Base-by-base conservation (phyloP, 176 grass and related monocot genomes). In the Cenchrus americanus region DNA sequence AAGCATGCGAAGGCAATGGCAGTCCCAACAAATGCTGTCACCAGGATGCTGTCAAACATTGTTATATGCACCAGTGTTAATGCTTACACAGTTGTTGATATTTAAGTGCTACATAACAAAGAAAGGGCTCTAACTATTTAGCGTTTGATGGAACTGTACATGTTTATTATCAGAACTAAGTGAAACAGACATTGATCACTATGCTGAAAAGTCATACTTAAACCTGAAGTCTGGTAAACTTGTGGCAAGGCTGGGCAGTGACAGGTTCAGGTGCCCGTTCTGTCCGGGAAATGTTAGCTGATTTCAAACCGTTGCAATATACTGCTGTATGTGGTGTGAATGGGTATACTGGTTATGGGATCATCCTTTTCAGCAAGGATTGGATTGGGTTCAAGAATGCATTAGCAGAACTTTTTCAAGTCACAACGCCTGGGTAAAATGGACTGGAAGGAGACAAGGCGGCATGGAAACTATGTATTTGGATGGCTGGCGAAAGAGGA, bases 1-100 rank as follows among this genome's bases (percentile, higher is more conserved):
- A 99, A 99, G 86, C 96, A 99, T 7, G 85, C 96, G 4, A 99
- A 99, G 6, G 93, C 96, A 15, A 99, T 82, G 41, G 96, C 91
- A 8, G 96, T 99, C 58, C 96, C 96, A 18, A 89, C 89, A 79
- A 99, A 96, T 44, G 83, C 93, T 78, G 83, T 88, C 76, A 99
- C 83, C 2, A 99, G 87, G 63, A 99, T 99, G 53, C 96, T 99
- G 84, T n/a, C 26, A 72, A 76, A 19, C 14, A 40, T 19, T 66
- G 7, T 40, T 61, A 24, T 40, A 17, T 1, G 6, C 5, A 54
- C 17, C 17, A 54, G 15, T 19, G 52, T 54, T 19, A 54, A 54
- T 54, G 52, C 52, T 54, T 54, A 54, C 52, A 54, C 52, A 5
- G 5, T 54, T 18, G 52, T 54, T 54, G 52, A 6, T 0, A 54